Evolutionary conservation across 768 basidiomycete genomes (phyloP), one percentile per base, ranked within the genome.

Genomic region (Podaxis rugospora): DNA sequence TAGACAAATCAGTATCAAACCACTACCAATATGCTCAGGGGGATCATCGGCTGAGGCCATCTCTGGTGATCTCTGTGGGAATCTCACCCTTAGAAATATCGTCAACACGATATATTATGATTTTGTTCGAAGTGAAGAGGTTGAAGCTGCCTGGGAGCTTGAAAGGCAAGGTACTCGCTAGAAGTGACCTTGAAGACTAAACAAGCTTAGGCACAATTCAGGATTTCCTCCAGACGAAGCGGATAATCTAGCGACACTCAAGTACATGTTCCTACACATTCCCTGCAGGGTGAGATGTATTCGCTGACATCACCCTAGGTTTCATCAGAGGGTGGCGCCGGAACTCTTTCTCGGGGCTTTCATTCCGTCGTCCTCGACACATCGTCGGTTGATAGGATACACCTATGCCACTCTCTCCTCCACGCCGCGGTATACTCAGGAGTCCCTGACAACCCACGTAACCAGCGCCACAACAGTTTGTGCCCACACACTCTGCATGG

Each of bases 151-250:
- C n/a, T 51, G 50, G 39, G 35, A 52, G 23, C 40, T 59, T 35
- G 58, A 59, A 36, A 37, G 28, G n/a, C 58, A 59, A 42, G 58
- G 58, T 59, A 35, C 27, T 27, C 9, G 32, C 32, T 32, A 32
- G 32, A 32, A 32, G 32, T 32, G 7, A 32, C 7, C 32, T 32
- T 32, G 32, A 32, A 32, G 7, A 9, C 7, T 32, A 32, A 9
- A 32, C 32, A 9, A 32, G 32, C 32, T 32, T 32, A 32, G 11
- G 40, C n/a, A 14, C 40, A 5, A 18, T 32, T 4, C 23, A 59
- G 58, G 58, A 3, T 59, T 59, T 52, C 58, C 58, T 18, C 39
- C 58, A 4, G 58, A 59, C 4, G 58, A 59, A 44, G 58, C 51
- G 3, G 58, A 59, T 23, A 52, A 5, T n/a, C 23, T 59, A 4